Conservation (phyloP, 345 rosid species). For the Citrus australasica region DNA sequence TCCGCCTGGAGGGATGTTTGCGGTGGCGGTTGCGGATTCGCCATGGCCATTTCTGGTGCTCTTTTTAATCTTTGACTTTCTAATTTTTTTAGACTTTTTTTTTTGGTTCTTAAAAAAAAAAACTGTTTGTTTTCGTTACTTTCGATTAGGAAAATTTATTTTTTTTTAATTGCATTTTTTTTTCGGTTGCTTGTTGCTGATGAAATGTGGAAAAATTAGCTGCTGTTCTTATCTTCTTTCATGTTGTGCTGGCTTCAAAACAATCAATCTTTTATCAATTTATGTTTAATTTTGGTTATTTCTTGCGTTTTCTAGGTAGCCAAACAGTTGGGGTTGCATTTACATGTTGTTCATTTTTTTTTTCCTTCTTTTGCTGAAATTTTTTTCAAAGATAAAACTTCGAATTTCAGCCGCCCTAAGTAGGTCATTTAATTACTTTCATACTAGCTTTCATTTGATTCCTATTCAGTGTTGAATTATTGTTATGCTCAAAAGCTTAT, state of each 20-base stretch:
- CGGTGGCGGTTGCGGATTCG: conserved; percentile 97
- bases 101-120: not conserved
- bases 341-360: not conserved
- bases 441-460: not conserved
- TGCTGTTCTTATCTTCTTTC: not conserved
- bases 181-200: not conserved
- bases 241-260: not conserved
- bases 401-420: not conserved
- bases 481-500: not conserved
- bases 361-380: not conserved
- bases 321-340: not conserved
- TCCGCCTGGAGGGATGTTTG: conserved; percentile 76
- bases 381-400: not conserved
- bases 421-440: not conserved
- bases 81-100: not conserved
- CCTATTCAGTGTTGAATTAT: not conserved
- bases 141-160: not conserved
- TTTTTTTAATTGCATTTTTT: not conserved
- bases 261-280: not conserved
- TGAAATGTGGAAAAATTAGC: not conserved
- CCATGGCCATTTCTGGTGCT: conserved; percentile 89
- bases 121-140: not conserved
- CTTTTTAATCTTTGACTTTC: not conserved
- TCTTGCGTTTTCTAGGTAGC: not conserved
- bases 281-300: not conserved